Evolutionary conservation across 345 rosid genomes (phyloP).

Genomic region (Acer campestre): DNA sequence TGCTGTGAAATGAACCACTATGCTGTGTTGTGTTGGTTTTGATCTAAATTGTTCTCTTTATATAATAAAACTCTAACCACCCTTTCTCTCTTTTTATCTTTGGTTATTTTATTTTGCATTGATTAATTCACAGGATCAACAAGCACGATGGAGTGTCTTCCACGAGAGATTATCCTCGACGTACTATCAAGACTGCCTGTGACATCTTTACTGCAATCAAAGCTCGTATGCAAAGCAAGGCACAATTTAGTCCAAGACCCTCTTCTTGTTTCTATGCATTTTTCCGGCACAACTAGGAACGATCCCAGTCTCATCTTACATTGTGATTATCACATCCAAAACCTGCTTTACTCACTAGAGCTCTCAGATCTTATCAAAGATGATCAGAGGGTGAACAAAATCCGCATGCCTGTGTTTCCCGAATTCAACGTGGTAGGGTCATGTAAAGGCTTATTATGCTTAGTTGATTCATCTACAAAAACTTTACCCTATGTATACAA

Average conservation of each 20-base stretch:
- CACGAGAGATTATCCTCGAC: conserved; percentile 30
- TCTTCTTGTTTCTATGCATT: conserved; percentile 21
- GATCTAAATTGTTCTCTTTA: too few relatives aligned
- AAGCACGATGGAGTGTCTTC: conserved; percentile 30
- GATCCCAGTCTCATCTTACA: conserved; percentile 46
- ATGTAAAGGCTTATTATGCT: conserved; percentile 44
- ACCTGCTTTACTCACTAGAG: conserved; percentile 42
- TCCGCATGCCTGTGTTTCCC: conserved; percentile 30
- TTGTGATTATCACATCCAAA: conserved; percentile 39
- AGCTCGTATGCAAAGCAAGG: conserved; percentile 46
- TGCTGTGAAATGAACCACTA: too few relatives aligned
- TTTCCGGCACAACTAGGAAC: not conserved
- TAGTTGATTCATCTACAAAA: conserved; percentile 30
- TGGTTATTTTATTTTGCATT: too few relatives aligned
- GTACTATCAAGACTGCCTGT: conserved; percentile 40
- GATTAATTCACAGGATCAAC: not conserved
- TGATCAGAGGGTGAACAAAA: conserved; percentile 26
- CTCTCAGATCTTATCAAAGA: conserved; percentile 12
- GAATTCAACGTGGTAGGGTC: conserved; percentile 50
- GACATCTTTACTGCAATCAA: conserved; percentile 37
- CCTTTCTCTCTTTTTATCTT: too few relatives aligned
- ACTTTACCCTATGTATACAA: conserved; percentile 31
- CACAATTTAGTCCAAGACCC: conserved; percentile 28
- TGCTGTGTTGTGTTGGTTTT: too few relatives aligned
- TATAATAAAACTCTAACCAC: too few relatives aligned